Evolutionary conservation across 768 basidiomycete genomes (phyloP), one percentile per base, ranked within the genome.

Genomic region (Candolleomyces eurysporus): DNA sequence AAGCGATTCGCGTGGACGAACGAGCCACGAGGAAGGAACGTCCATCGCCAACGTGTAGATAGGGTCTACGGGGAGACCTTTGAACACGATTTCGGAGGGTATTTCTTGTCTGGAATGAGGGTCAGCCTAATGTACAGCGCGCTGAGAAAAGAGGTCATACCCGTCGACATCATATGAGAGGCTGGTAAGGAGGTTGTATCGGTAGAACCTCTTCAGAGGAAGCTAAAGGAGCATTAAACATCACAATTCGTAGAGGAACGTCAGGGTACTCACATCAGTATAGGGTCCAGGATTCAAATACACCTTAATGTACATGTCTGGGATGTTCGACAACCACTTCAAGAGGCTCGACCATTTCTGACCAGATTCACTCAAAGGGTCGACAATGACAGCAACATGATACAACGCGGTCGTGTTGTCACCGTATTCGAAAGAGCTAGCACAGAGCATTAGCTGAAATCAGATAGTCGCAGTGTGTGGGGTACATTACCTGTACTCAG

Each of bases 41-140:
- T 98, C 96, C 84, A 97, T 89, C 4, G 87, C 86, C n/a, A 98
- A 81, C 0, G 96, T 98, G 67, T 95, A 94, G 60, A 99, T 93
- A 0, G 95, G 92, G 11, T 95, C 90, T 2, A 82, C 72, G 0
- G 96, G 95, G 9, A 99, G 79, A 57, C 81, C 82, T 9, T 79
- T 78, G 73, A 99, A 98, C 3, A 77, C 71, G 0, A 88, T 82
- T 21, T 79, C 76, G 0, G 89, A 78, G 1, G 82, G 75, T 13
- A 84, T 67, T 67, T 93, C 90, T 32, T 80, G 70, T 1, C 90
- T 92, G 46, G 56, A 8, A 59, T 26, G 16, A 56, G 21, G 60
- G 9, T 61, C 48, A 14, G 39, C 32, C 59, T 8, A 46, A 31
- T 11, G 51, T 36, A 36, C 36, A 36, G 5, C 36, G 8, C 36